Evolutionary conservation across 2,329 filamentous ascomycete species (phyloP).

Genomic region (Aspergillaceae sp.): DNA sequence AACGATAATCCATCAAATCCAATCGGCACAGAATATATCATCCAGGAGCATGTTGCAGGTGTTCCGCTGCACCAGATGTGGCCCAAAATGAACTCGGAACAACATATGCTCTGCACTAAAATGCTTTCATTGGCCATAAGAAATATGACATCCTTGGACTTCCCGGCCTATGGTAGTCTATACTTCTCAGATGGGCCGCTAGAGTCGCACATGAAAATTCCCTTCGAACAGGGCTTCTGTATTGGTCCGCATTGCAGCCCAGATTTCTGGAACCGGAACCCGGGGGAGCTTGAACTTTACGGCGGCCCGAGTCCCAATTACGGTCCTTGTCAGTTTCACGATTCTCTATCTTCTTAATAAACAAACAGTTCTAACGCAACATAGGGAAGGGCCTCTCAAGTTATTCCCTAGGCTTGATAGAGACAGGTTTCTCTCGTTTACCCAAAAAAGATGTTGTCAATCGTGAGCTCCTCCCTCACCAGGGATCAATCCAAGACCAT

Average conservation of each 20-base stretch:
- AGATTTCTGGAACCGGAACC: conserved; percentile 9
- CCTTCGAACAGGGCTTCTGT: conserved; percentile 23
- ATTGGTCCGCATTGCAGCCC: conserved; percentile 25
- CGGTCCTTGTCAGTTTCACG: conserved; percentile 12
- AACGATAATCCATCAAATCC: conserved; percentile 19
- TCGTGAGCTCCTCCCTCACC: conserved; percentile 6
- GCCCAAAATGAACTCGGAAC: conserved; percentile 24
- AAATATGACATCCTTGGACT: conserved; percentile 17
- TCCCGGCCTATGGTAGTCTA: conserved; percentile 33
- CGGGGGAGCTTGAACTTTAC: conserved; percentile 12
- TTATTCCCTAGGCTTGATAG: conserved; percentile 13
- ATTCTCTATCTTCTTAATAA: background rate
- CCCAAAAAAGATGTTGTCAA: conserved; percentile 4
- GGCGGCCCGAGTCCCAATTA: conserved; percentile 11
- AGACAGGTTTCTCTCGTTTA: conserved; percentile 15
- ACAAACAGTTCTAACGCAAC: background rate
- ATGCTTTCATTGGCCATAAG: conserved; percentile 13
- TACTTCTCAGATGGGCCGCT: conserved; percentile 23
- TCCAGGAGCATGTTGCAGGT: conserved; percentile 30
- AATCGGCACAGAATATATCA: conserved; percentile 28
- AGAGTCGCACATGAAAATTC: conserved; percentile 12
- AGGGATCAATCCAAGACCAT: conserved; percentile 12
- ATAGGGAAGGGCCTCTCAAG: conserved; percentile 12
- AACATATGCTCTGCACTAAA: conserved; percentile 28
- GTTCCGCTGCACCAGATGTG: conserved; percentile 25